These are phyloP conservation scores for Cercospora sojina DNA, from an alignment of 2,329 filamentous ascomycete species.

Conservation along the genomic window DNA sequence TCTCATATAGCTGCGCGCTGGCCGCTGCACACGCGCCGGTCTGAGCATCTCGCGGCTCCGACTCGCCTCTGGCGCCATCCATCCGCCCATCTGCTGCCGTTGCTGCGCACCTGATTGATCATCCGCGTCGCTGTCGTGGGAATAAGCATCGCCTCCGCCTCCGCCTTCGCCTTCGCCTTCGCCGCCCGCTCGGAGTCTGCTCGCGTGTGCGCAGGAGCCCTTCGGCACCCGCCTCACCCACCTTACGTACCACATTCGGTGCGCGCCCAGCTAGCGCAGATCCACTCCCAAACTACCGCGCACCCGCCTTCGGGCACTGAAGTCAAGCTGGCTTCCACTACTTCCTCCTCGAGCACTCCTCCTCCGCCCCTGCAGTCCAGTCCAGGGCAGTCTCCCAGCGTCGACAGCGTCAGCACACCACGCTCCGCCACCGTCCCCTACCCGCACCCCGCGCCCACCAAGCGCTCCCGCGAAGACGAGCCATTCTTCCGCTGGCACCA, in stretches of 20 bases:
- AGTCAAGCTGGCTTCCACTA: conserved; percentile 16
- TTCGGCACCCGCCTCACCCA: neutral
- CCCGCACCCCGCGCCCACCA: neutral
- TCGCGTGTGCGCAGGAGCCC: neutral
- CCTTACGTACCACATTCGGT: neutral
- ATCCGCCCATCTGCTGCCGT: neutral
- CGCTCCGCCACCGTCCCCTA: neutral
- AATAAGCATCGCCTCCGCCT: neutral
- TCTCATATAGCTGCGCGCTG: conserved; percentile 5
- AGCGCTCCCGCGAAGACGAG: conserved; percentile 21
- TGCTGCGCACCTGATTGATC: neutral
- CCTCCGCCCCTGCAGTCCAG: conserved; percentile 22
- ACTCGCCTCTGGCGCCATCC: neutral
- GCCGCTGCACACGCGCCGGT: neutral
- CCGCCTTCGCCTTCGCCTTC: neutral
- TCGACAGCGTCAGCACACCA: conserved; percentile 34
- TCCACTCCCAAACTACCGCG: conserved; percentile 8
- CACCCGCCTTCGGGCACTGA: conserved; percentile 10
- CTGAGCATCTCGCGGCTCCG: neutral
- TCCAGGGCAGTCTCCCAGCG: conserved; percentile 27
- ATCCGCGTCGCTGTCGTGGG: neutral
- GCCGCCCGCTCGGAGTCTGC: neutral
- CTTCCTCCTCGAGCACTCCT: conserved; percentile 14
- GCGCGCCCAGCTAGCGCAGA: conserved; percentile 6
- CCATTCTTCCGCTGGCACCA: conserved; percentile 22